Evolutionary conservation across 2,329 filamentous ascomycete genomes (phyloP), one percentile per base, ranked within the genome.

Genomic region (Xylariaceae sp.): DNA sequence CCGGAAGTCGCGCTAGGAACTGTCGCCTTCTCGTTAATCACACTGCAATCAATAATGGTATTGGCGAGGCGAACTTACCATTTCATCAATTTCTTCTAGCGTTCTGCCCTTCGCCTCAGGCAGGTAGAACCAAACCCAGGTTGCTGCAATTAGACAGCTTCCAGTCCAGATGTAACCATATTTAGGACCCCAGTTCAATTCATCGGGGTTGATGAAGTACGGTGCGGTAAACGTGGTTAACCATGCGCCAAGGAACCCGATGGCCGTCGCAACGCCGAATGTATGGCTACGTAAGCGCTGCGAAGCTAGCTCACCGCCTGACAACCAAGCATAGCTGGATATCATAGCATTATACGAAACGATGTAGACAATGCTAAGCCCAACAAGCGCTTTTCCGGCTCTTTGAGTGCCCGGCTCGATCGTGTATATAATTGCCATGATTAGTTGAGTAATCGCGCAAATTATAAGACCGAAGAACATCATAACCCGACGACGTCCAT

Each of bases 91-190:
- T 51, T 79, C 74, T 57, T 75, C 75, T 3, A 77, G 62, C 0
- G 70, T 77, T 19, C 72, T 68, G 37, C 69, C 73, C 59, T 77
- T 76, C 40, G 75, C 74, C 55, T 79, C 76, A 0, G 76, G 76
- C 0, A 79, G 60, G 60, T 67, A 79, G 46, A 76, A 67, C 53
- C 67, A 77, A 22, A 75, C 66, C 65, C 65, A 68, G 6, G 49
- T 38, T 43, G 60, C 65, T 3, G 63, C 57, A 36, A 65, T 48
- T 10, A 53, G 41, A 42, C 65, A 68, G 3, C 63, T 62, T 2
- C 64, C 66, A 5, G 63, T 68, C 76, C 76, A 81, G 42, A 80
- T 77, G 52, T 75, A 80, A 2, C 76, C 72, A 42, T 80, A 80
- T 47, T 73, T 73, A 0, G 77, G 77, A 0, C 77, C 77, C 77